phyloP scores from a whole-genome alignment of 768 basidiomycete genomes.

The Amanita jacksonii region DNA sequence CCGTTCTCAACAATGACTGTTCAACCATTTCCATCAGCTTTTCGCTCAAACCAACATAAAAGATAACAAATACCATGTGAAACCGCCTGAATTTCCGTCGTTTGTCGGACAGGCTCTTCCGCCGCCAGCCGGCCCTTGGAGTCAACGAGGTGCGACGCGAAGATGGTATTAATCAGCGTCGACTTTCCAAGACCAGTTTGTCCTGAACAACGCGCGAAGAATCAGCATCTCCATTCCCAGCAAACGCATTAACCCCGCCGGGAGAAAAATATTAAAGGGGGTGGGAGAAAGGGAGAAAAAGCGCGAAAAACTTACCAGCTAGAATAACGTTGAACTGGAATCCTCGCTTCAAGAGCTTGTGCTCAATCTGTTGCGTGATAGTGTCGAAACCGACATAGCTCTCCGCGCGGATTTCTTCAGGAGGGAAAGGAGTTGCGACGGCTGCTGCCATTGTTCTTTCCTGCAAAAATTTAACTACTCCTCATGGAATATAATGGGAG shows the following conservation, averaged over 20 bases:
- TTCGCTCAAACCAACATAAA: background rate
- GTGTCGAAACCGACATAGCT: constrained; percentile 98
- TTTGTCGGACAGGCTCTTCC: constrained; percentile 87
- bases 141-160: constrained; percentile 96
- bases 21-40: constrained; percentile 3
- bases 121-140: constrained; percentile 88
- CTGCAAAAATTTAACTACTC: background rate
- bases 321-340: constrained; percentile 99
- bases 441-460: constrained; percentile 6
- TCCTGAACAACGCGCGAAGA: constrained; percentile 38
- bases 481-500: background rate
- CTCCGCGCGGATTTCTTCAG: constrained; percentile 78
- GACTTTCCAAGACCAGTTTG: constrained; percentile 98
- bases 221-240: background rate
- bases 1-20: constrained; percentile 94
- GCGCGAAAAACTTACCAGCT: constrained; percentile 54
- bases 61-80: constrained; percentile 67
- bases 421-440: constrained; percentile 1
- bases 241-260: no score
- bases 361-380: constrained; percentile 96
- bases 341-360: constrained; percentile 97
- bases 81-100: constrained; percentile 92
- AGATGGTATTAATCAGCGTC: constrained; percentile 97
- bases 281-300: background rate
- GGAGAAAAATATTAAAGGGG: background rate